phyloP scores from a whole-genome alignment of 1,284 basidiomycete species.

The Veloporphyrellus conicus region DNA sequence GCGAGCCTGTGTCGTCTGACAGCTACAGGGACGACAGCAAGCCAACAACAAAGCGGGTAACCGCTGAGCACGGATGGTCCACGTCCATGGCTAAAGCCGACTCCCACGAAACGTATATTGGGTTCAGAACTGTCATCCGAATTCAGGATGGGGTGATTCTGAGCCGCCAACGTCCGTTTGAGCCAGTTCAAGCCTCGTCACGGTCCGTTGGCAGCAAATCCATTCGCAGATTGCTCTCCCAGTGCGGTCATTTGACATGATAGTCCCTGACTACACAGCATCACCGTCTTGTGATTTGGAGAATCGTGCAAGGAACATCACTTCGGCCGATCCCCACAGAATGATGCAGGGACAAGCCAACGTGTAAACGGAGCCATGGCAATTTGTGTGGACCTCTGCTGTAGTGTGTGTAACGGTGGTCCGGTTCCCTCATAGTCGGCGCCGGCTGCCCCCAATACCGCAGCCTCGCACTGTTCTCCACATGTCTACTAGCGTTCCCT shows the following conservation, averaged over 20 bases:
- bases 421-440: neutral
- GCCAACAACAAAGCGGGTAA: too few species aligned
- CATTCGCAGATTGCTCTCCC: too few species aligned
- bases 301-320: neutral
- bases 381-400: conserved; percentile 46
- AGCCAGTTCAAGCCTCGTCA: neutral
- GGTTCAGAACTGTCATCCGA: too few species aligned
- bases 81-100: conserved; percentile 3
- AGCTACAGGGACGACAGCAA: too few species aligned
- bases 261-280: too few species aligned
- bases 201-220: too few species aligned
- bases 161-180: neutral
- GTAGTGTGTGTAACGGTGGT: conserved; percentile 34
- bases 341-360: conserved; percentile 1
- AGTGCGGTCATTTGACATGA: too few species aligned
- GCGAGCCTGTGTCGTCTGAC: too few species aligned
- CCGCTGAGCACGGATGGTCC: too few species aligned
- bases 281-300: too few species aligned
- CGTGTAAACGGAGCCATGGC: conserved; percentile 23
- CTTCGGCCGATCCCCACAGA: conserved; percentile 7
- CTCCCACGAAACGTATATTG: conserved; percentile 9
- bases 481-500: conserved; percentile 52
- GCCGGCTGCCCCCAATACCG: conserved; percentile 5
- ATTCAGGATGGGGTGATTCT: too few species aligned
- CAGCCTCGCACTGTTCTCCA: conserved; percentile 43